Conservation (phyloP, 2,329 filamentous ascomycete species). For the Gnomoniopsis smithogilvyi region DNA sequence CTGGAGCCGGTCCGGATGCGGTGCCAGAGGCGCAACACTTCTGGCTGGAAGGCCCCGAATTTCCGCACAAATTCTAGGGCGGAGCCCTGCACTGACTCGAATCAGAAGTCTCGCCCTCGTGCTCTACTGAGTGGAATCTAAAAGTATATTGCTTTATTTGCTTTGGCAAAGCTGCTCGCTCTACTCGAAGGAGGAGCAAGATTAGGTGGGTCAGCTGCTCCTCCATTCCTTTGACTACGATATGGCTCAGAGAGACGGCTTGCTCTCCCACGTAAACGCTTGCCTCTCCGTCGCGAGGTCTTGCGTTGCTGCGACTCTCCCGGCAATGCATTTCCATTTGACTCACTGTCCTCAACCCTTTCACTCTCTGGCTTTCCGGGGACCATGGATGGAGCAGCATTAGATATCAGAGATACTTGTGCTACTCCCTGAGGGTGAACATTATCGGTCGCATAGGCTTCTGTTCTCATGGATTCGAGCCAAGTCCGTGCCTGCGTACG, state of each 20-base stretch:
- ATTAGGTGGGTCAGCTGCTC: background rate
- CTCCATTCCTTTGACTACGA: background rate
- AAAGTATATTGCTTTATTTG: constrained; percentile 11
- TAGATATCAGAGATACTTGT: background rate
- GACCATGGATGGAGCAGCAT: background rate
- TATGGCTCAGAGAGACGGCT: background rate
- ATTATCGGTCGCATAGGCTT: background rate
- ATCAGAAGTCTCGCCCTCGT: background rate
- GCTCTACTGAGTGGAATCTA: background rate
- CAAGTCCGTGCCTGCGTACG: constrained; percentile 4
- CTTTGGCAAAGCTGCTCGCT: constrained; percentile 5
- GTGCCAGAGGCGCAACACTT: background rate
- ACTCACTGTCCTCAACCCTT: background rate
- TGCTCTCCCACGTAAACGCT: background rate
- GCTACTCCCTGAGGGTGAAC: background rate
- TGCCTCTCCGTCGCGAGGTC: background rate
- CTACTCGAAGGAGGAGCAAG: background rate
- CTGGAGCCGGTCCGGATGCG: background rate
- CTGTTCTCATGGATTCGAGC: constrained; percentile 8
- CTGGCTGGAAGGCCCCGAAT: background rate
- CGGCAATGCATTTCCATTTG: background rate
- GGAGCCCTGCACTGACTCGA: background rate
- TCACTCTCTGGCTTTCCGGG: background rate
- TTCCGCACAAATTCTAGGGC: too few species aligned
- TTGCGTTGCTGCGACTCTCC: background rate